A percentile compares a stretch with the other conserved stretches of the same genome.
phyloP scores from a whole-genome alignment of 352 stramenopile genomes.

The Vaucheria bursata region DNA sequence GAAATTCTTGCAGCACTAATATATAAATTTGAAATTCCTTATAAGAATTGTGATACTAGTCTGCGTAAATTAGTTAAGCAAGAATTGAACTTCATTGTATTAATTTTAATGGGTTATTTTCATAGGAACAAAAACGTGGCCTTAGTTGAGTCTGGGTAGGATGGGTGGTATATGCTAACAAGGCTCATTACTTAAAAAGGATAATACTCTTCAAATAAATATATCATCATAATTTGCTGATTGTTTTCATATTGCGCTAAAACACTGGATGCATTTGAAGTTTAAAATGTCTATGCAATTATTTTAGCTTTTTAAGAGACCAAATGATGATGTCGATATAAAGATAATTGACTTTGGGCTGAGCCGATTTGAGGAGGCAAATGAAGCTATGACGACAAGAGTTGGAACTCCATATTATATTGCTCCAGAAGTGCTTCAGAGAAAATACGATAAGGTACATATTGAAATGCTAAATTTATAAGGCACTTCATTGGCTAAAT shows the following conservation, averaged over 20 bases:
- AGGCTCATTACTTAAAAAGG: neutral
- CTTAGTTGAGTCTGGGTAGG: constrained; percentile 1
- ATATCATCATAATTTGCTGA: too few species aligned
- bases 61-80: too few species aligned
- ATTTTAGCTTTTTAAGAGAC: constrained; percentile 86
- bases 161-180: neutral
- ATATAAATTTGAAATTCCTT: too few species aligned
- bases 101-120: too few species aligned
- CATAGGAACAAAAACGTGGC: too few species aligned
- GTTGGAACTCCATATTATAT: constrained; percentile 81
- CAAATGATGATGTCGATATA: constrained; percentile 75
- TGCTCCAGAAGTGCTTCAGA: constrained; percentile 41
- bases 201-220: too few species aligned
- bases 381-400: constrained; percentile 78
- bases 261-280: too few species aligned
- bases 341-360: constrained; percentile 99
- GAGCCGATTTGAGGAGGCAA: constrained; percentile 68
- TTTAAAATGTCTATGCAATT: constrained; percentile 94
- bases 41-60: too few species aligned
- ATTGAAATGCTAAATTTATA: neutral
- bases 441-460: constrained; percentile 38
- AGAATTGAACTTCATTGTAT: too few species aligned
- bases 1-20: too few species aligned
- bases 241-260: too few species aligned
- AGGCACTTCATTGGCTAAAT: too few species aligned